These are phyloP conservation scores for Dictyostelium discoideum DNA, from an alignment of 78 protist species.

Conservation along the genomic window dicty_2.7 NC_007088.5:2131501-2132000, in stretches of 20 bases:
- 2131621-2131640: background rate
- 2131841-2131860: too few relatives aligned
- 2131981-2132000: background rate
- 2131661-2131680: background rate
- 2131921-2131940: background rate
- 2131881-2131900: background rate
- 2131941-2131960: background rate
- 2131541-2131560: too few relatives aligned
- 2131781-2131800: background rate
- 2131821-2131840: background rate
- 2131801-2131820: background rate
- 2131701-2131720: background rate
- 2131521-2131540: too few relatives aligned
- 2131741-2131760: constrained; percentile 20
- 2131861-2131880: background rate
- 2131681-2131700: background rate
- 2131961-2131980: background rate
- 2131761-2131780: background rate
- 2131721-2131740: background rate
- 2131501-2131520: background rate
- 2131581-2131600: too few relatives aligned
- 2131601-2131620: background rate
- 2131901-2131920: background rate
- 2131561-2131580: too few relatives aligned
- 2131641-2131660: constrained; percentile 16